These are phyloP conservation scores for Corynespora cassiicola DNA, from an alignment of 2,329 filamentous ascomycete genomes.

Conservation along the genomic window DNA sequence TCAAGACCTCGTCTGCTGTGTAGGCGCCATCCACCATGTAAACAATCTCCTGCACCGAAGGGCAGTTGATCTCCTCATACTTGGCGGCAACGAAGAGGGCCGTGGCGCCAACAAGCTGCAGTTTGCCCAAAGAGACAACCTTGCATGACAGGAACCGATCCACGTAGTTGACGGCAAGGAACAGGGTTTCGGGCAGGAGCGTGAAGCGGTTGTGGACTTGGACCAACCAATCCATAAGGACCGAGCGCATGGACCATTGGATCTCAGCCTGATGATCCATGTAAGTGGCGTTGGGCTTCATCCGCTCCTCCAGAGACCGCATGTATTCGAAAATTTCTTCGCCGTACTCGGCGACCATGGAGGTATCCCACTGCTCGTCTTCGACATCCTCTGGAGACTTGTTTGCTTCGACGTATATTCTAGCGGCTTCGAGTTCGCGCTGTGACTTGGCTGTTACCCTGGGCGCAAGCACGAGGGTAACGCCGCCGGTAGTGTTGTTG, in stretches of 20 bases:
- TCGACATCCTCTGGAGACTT: constrained; percentile 77
- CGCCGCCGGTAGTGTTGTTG: constrained; percentile 73
- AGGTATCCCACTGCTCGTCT: constrained; percentile 91
- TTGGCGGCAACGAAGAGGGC: constrained; percentile 96
- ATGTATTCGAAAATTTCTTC: constrained; percentile 97
- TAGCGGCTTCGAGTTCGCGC: constrained; percentile 75
- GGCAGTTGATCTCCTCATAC: constrained; percentile 98
- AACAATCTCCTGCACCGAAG: constrained; percentile 91
- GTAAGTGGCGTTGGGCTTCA: constrained; percentile 90
- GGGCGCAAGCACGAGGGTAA: constrained; percentile 74
- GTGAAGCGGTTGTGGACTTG: constrained; percentile 94
- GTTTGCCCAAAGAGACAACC: constrained; percentile 90
- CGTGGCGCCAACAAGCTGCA: constrained; percentile 94
- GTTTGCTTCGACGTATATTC: constrained; percentile 69
- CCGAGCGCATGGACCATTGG: constrained; percentile 97
- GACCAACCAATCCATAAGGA: constrained; percentile 97
- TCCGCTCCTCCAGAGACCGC: constrained; percentile 83
- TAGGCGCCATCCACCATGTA: constrained; percentile 98
- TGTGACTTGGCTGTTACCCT: constrained; percentile 71
- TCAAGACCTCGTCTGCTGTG: constrained; percentile 87
- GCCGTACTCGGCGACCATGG: constrained; percentile 96
- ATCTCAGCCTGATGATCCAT: constrained; percentile 98
- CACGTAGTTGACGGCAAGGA: constrained; percentile 94
- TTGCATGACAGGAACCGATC: constrained; percentile 96
- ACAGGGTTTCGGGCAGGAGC: constrained; percentile 91